Evolutionary conservation across 1,284 basidiomycete genomes (phyloP).

Genomic region (Malassezia equina): DNA sequence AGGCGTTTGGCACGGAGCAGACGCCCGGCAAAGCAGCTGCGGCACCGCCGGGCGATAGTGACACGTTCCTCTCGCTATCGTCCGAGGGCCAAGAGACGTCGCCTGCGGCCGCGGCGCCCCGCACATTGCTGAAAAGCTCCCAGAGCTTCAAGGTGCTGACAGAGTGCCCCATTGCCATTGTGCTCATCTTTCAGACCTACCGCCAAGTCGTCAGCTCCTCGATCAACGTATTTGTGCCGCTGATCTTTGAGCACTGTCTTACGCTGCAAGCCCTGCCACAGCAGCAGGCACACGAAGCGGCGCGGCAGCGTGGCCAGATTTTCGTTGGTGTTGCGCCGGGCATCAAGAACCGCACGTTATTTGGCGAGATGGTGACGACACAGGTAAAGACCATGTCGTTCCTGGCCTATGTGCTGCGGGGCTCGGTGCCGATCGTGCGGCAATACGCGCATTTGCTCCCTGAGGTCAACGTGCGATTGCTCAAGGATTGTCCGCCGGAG

Average conservation of each 20-base stretch:
- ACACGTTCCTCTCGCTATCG: slow-evolving; percentile 2
- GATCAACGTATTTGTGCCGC: slow-evolving; percentile 63
- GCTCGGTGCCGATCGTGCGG: slow-evolving; percentile 61
- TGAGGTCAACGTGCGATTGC: slow-evolving; percentile 67
- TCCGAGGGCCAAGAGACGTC: slow-evolving; percentile 2
- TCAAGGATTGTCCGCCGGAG: slow-evolving; percentile 87
- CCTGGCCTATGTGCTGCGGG: slow-evolving; percentile 78
- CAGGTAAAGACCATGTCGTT: slow-evolving; percentile 83
- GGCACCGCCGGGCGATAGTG: not conserved
- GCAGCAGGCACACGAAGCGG: slow-evolving; percentile 67
- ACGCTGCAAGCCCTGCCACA: slow-evolving; percentile 66
- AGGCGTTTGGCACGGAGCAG: slow-evolving; percentile 55
- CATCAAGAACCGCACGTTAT: slow-evolving; percentile 63
- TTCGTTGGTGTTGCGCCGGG: slow-evolving; percentile 72
- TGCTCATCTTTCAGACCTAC: slow-evolving; percentile 78
- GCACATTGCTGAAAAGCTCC: slow-evolving; percentile 34
- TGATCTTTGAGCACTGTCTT: slow-evolving; percentile 46
- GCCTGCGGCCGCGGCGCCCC: slow-evolving; percentile 14
- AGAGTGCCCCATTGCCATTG: slow-evolving; percentile 86
- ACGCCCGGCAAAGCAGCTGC: slow-evolving; percentile 5
- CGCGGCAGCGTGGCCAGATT: slow-evolving; percentile 63
- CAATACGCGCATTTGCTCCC: slow-evolving; percentile 73
- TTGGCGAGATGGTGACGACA: slow-evolving; percentile 77
- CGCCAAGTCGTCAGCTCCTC: slow-evolving; percentile 58
- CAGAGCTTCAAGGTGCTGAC: slow-evolving; percentile 84